Evolutionary conservation across 345 rosid species (phyloP).

Genomic region (Eucalyptus pumila): DNA sequence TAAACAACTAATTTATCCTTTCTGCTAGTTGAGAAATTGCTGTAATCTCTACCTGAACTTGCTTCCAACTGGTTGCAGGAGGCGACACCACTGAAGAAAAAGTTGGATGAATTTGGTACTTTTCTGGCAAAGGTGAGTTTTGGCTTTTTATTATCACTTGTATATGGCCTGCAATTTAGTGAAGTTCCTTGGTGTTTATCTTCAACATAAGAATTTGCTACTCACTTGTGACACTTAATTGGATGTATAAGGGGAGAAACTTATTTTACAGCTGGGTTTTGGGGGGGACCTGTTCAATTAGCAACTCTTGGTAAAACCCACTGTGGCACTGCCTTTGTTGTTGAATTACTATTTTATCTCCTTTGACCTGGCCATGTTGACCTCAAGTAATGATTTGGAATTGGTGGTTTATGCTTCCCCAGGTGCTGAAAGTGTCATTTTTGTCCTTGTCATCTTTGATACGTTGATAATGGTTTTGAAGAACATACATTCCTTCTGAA

Average conservation of each 20-base stretch:
- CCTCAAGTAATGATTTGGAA: background rate
- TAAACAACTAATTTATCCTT: background rate
- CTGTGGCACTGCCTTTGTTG: background rate
- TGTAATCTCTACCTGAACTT: background rate
- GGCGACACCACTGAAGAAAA: constrained; percentile 90
- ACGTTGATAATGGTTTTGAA: background rate
- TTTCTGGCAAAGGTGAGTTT: constrained; percentile 88
- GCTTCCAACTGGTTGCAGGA: constrained; percentile 42
- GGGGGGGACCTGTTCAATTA: background rate
- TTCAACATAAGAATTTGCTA: background rate
- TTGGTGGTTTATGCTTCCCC: background rate
- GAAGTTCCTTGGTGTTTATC: background rate
- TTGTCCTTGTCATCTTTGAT: background rate
- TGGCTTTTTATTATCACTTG: background rate
- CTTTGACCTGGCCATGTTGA: background rate
- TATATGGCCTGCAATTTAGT: background rate
- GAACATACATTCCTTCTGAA: background rate
- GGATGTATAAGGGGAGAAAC: background rate
- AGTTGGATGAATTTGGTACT: constrained; percentile 96
- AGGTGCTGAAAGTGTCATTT: background rate
- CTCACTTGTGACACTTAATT: background rate
- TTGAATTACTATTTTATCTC: background rate
- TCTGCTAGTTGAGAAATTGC: background rate
- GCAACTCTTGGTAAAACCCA: background rate
- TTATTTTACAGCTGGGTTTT: background rate